phyloP scores from a whole-genome alignment of 768 basidiomycete species.

The Stropharia rugosoannulata region DNA sequence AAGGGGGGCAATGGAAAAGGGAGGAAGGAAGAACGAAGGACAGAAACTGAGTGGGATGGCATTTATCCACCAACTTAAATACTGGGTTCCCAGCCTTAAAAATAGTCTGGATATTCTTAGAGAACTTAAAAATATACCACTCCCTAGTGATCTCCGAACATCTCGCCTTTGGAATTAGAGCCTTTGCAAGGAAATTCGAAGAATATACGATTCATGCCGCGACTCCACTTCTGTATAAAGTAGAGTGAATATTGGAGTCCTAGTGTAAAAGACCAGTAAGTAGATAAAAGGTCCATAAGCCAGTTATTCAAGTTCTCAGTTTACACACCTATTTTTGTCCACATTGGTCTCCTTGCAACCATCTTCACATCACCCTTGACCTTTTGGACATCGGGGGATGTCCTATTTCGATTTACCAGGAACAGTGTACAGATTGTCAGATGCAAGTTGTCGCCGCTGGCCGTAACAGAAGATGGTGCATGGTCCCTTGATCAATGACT shows the following conservation, averaged over 20 bases:
- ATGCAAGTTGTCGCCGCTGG: slow-evolving; percentile 11
- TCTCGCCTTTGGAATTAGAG: no score
- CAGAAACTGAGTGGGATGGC: slow-evolving; percentile 14
- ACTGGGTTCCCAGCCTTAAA: background rate
- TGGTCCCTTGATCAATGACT: background rate
- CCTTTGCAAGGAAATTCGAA: no score
- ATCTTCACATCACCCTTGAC: slow-evolving; percentile 11
- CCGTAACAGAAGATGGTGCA: slow-evolving; percentile 7
- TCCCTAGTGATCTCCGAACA: background rate
- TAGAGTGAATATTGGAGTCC: no score
- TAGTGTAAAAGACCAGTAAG: no score
- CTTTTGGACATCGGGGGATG: background rate
- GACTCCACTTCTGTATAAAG: no score
- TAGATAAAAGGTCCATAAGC: background rate
- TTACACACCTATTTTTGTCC: slow-evolving; percentile 5
- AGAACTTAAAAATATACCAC: slow-evolving; percentile 7
- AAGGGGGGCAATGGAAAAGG: slow-evolving; percentile 17
- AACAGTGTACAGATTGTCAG: background rate
- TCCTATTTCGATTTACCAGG: background rate
- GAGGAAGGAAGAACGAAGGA: slow-evolving; percentile 19
- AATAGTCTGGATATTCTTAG: slow-evolving; percentile 13
- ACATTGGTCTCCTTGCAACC: slow-evolving; percentile 15
- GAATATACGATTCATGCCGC: no score
- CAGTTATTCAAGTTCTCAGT: background rate
- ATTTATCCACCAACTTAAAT: slow-evolving; percentile 4